Evolutionary conservation across 163 green algal genomes (phyloP).

Genomic region (Prototheca cutis): DNA sequence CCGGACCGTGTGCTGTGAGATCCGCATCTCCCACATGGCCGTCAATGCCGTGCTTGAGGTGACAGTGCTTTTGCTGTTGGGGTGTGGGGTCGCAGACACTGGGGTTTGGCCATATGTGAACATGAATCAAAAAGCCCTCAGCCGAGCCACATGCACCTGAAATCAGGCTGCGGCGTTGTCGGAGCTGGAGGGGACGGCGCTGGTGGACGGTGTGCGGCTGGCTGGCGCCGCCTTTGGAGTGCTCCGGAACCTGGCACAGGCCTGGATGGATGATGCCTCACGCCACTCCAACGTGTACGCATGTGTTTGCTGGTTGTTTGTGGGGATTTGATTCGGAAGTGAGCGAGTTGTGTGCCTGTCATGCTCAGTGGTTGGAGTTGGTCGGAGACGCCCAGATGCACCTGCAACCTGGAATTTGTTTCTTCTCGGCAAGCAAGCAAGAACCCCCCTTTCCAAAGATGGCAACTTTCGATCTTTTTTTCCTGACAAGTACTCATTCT

Average conservation of each 20-base stretch:
- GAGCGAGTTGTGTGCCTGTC: too few species aligned
- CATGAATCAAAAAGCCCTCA: too few species aligned
- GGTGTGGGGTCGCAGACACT: not conserved
- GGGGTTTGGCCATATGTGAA: too few species aligned
- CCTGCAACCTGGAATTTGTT: too few species aligned
- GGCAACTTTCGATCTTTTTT: too few species aligned
- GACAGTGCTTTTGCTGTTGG: not conserved
- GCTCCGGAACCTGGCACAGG: slow-evolving; percentile 55
- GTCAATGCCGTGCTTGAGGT: slow-evolving; percentile 67
- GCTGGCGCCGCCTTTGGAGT: slow-evolving; percentile 53
- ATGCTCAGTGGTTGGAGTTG: too few species aligned
- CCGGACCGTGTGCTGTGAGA: slow-evolving; percentile 69
- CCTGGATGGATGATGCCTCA: slow-evolving; percentile 47
- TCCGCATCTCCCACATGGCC: slow-evolving; percentile 71
- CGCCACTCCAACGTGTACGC: slow-evolving; percentile 21
- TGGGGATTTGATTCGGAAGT: too few species aligned
- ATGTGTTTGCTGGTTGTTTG: not conserved
- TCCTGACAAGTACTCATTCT: too few species aligned
- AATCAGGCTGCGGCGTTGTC: slow-evolving; percentile 44
- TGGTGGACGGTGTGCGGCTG: slow-evolving; percentile 27
- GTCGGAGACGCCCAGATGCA: too few species aligned
- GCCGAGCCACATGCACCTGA: too few species aligned
- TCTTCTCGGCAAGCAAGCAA: too few species aligned
- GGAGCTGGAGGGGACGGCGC: slow-evolving; percentile 49
- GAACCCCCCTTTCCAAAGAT: too few species aligned